phyloP scores from a whole-genome alignment of 1,284 basidiomycete genomes.

The Trametes polyzona region DNA sequence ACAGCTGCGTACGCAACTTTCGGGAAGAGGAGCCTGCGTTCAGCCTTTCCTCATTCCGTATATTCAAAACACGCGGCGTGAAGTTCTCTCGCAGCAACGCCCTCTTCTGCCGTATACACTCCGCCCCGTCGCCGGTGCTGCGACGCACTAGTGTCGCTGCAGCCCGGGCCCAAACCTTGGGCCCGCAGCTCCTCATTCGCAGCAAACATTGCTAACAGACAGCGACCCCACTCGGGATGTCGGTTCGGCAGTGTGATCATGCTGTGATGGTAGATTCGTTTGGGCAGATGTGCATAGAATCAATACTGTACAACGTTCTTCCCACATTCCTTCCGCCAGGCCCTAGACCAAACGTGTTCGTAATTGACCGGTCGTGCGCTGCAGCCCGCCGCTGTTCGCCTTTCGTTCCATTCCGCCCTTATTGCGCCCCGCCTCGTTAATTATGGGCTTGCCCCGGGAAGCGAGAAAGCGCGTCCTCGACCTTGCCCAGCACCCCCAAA shows the following conservation, averaged over 20 bases:
- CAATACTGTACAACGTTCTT: conserved; percentile 4
- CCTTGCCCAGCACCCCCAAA: conserved; percentile 46
- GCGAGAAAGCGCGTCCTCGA: conserved; percentile 40
- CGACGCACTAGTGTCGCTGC: background rate
- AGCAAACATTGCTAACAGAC: background rate
- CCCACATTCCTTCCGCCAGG: conserved; percentile 3
- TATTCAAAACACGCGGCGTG: background rate
- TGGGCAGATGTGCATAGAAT: background rate
- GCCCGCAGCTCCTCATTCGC: background rate
- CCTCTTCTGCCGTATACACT: background rate
- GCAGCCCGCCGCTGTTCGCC: background rate
- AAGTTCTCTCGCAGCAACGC: background rate
- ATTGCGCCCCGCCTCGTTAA: background rate
- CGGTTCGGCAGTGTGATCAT: conserved; percentile 11
- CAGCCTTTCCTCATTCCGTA: background rate
- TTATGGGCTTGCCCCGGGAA: conserved; percentile 9
- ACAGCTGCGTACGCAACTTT: background rate
- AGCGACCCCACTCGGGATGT: background rate
- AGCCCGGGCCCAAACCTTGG: background rate
- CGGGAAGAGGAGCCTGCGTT: background rate
- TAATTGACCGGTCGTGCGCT: background rate
- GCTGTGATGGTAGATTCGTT: conserved; percentile 3
- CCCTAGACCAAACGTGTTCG: conserved; percentile 3
- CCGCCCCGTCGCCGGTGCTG: background rate
- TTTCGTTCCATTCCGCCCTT: background rate